Evolutionary conservation across 352 stramenopile species (phyloP).

Genomic region (Nothophytophthora sp.): DNA sequence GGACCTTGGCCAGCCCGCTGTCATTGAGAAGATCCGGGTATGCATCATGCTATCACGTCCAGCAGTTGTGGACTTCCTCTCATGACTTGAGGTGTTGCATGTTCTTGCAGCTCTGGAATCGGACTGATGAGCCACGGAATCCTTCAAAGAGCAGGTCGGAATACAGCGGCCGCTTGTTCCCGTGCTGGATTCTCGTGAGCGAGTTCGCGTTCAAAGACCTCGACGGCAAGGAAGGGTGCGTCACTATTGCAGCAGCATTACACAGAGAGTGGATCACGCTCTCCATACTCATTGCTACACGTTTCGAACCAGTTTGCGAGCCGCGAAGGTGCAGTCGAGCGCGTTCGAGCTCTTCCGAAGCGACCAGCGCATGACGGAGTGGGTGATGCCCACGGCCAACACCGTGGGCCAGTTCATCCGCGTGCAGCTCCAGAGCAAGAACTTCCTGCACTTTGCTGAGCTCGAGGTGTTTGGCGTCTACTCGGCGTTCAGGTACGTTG

Average conservation of each 20-base stretch:
- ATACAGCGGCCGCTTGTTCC: constrained; percentile 86
- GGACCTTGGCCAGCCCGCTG: constrained; percentile 79
- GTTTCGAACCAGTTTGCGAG: constrained; percentile 74
- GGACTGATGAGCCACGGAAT: constrained; percentile 88
- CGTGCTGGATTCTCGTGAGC: constrained; percentile 93
- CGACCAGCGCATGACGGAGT: constrained; percentile 85
- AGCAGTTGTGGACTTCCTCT: neutral
- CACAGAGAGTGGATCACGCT: too few species aligned
- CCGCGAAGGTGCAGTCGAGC: constrained; percentile 77
- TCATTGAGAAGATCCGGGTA: constrained; percentile 81
- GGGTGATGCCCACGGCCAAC: constrained; percentile 84
- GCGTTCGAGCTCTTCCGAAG: constrained; percentile 81
- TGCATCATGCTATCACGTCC: neutral
- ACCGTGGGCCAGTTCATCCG: constrained; percentile 78
- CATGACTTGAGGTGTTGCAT: constrained; percentile 7
- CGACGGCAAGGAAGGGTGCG: constrained; percentile 73
- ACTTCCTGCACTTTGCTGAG: constrained; percentile 91
- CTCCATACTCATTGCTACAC: too few species aligned
- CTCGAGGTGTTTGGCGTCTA: constrained; percentile 93
- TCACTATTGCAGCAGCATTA: too few species aligned
- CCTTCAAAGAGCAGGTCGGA: constrained; percentile 66
- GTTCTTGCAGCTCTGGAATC: constrained; percentile 86
- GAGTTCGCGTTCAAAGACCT: constrained; percentile 85
- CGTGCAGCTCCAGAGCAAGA: constrained; percentile 89
- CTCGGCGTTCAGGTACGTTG: constrained; percentile 82